Evolutionary conservation across 805 yeast species (phyloP), one percentile per base, ranked within the genome.

Genomic region (Starmerella bacillaris): DNA sequence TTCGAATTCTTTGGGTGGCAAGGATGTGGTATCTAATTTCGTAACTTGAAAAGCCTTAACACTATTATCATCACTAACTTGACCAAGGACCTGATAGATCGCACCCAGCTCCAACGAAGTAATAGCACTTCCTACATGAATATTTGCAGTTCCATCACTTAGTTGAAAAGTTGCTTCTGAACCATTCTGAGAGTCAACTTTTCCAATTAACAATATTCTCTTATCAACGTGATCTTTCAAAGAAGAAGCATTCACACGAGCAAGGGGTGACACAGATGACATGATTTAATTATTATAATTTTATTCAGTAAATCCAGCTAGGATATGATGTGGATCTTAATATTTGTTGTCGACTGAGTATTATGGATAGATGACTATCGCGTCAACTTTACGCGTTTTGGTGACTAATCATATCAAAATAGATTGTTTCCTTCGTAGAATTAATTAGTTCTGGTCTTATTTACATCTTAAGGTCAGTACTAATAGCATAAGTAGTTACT

Each of bases 1-100:
- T 35, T 37, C 41, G 30, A 42, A 28, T 7, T 33, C 42, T 2
- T 37, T 34, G 14, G 38, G 36, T n/a, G 46, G 46, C 30, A 42
- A 39, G 18, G 27, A 40, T 8, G 41, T 21, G 18, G 36, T 37
- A 27, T 28, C 51, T 51, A 35, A 47, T 39, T 35, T 48, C 48
- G 43, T 29, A 4, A 47, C 45, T 5, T 35, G 36, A 30, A 44
- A 34, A 24, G 48, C 47, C 37, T 44, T 43, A 7, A 58, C 24
- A 15, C 51, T 37, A 20, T 41, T 26, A 36, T 55, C 61, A 19
- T 43, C 46, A 14, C 48, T 34, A 7, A 55, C 60, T 20, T 47
- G 43, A 12, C 59, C 62, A 16, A 55, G 46, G 19, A 58, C 27
- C 36, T 56, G 60, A 44, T 54, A 58, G 27, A 40, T 51, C 5